Conservation (phyloP, 345 rosid species). For the Acer campestre region DNA sequence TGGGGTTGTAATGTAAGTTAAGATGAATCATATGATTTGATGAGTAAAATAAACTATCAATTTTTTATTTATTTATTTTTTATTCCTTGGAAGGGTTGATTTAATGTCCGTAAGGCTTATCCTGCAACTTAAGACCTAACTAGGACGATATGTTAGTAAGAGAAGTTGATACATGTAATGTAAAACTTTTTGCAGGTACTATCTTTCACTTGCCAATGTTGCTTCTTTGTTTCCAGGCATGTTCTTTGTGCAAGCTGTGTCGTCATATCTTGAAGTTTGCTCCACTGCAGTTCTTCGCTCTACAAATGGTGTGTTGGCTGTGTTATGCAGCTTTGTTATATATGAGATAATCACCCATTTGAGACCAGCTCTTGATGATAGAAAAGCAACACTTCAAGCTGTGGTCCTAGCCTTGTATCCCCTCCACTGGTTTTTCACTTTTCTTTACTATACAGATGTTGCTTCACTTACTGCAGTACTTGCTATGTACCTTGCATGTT, state of each 20-base stretch:
- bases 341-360: slow-evolving; percentile 64
- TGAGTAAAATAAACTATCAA: not conserved
- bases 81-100: not conserved
- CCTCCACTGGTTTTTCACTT: slow-evolving; percentile 92
- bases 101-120: not conserved
- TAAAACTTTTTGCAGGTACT: slow-evolving; percentile 68
- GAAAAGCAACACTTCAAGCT: slow-evolving; percentile 58
- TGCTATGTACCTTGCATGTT: slow-evolving; percentile 82
- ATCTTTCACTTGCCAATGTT: slow-evolving; percentile 78
- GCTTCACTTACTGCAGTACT: slow-evolving; percentile 83
- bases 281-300: slow-evolving; percentile 68
- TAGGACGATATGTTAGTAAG: not conserved
- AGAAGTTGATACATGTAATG: slow-evolving; percentile 30
- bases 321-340: slow-evolving; percentile 65
- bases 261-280: slow-evolving; percentile 57
- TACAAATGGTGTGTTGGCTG: slow-evolving; percentile 64
- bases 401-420: slow-evolving; percentile 74
- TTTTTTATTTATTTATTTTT: too few relatives aligned
- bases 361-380: slow-evolving; percentile 60
- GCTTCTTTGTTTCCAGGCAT: slow-evolving; percentile 73
- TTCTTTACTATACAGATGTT: slow-evolving; percentile 94
- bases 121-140: not conserved
- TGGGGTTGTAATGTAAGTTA: not conserved
- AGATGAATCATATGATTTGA: not conserved
- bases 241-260: slow-evolving; percentile 30